A percentile compares a stretch with the other conserved stretches of the same genome.
phyloP scores from a whole-genome alignment of 1,139 yeast species.

The Geotrichum cucujoidarum region DNA sequence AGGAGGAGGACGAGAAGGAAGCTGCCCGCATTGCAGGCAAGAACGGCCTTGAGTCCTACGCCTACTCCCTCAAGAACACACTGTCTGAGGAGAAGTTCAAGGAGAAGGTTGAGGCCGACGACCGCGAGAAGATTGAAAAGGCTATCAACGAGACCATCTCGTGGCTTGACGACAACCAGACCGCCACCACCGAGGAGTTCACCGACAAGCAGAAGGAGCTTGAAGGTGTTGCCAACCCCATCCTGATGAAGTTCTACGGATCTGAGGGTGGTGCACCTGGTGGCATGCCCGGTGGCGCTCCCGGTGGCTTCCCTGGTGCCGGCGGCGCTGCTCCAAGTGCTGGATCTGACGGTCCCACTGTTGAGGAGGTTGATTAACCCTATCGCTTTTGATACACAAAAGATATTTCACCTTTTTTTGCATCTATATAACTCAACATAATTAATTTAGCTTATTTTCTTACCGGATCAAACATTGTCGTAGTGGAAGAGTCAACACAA shows the following conservation, averaged over 20 bases:
- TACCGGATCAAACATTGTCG: neutral
- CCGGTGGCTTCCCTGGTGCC: conserved; percentile 52
- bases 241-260: conserved; percentile 83
- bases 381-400: too few relatives aligned
- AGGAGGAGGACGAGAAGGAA: conserved; percentile 81
- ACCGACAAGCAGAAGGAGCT: conserved; percentile 89
- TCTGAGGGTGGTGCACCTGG: conserved; percentile 51
- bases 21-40: conserved; percentile 69
- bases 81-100: conserved; percentile 74
- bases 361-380: conserved; percentile 82
- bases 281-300: conserved; percentile 52
- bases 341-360: conserved; percentile 64
- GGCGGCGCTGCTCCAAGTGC: conserved; percentile 50
- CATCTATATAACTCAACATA: too few relatives aligned
- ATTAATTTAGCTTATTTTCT: too few relatives aligned
- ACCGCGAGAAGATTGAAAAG: conserved; percentile 71
- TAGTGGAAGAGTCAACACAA: neutral
- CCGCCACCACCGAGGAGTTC: conserved; percentile 84
- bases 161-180: conserved; percentile 84
- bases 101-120: conserved; percentile 78
- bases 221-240: conserved; percentile 90
- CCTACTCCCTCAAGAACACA: conserved; percentile 84
- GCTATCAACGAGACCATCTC: conserved; percentile 80
- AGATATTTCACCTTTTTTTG: too few relatives aligned
- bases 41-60: conserved; percentile 89